phyloP scores from a whole-genome alignment of 192 early-diverging fungal genomes.

The Spizellomyces sp. region DNA sequence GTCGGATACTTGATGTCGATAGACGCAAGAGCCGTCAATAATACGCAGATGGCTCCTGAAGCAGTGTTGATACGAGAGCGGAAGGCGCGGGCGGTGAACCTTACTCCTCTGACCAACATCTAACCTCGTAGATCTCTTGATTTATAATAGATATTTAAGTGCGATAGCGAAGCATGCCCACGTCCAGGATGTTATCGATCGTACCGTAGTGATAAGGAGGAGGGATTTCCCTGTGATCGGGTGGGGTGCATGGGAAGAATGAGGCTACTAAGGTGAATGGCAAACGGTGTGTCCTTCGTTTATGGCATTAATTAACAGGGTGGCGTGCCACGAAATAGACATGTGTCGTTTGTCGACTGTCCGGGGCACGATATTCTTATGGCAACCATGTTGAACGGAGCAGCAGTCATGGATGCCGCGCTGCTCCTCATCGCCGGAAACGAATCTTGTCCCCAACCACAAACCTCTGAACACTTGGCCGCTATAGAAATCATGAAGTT shows the following conservation, averaged over 20 bases:
- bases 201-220: constrained; percentile 78
- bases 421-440: constrained; percentile 96
- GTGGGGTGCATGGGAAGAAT: constrained; percentile 82
- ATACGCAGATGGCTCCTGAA: constrained; percentile 8
- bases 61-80: too few relatives aligned
- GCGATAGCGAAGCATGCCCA: constrained; percentile 88
- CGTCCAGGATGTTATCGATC: constrained; percentile 96
- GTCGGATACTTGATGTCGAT: constrained; percentile 9
- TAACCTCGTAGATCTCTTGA: background rate
- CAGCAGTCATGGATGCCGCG: constrained; percentile 98
- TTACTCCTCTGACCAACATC: background rate
- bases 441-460: constrained; percentile 98
- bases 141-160: constrained; percentile 87
- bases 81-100: too few relatives aligned
- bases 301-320: constrained; percentile 11
- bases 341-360: constrained; percentile 98
- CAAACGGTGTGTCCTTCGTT: constrained; percentile 3
- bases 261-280: constrained; percentile 70
- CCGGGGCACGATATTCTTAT: constrained; percentile 99
- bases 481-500: constrained; percentile 99
- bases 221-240: constrained; percentile 86
- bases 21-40: background rate
- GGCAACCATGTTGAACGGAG: constrained; percentile 98
- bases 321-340: constrained; percentile 50
- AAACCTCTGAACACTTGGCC: constrained; percentile 97